Evolutionary conservation across 495 filamentous ascomycete genomes (phyloP).

Genomic region (Hyphodiscus hymeniophilus): DNA sequence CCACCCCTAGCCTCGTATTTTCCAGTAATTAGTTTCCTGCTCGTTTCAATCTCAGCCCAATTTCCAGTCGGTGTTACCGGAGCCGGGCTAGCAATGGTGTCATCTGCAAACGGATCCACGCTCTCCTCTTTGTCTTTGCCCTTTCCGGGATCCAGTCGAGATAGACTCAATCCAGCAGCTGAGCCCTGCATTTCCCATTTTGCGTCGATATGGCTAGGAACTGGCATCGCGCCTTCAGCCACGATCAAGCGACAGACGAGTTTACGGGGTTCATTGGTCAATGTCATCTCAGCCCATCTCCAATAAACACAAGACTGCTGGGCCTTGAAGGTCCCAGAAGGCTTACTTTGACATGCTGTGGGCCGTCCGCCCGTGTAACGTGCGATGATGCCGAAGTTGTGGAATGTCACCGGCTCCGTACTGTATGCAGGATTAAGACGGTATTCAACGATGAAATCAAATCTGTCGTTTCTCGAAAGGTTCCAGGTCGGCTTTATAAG

Average conservation of each 20-base stretch:
- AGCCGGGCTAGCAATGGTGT: conserved; percentile 7
- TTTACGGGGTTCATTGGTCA: conserved; percentile 50
- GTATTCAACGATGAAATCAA: conserved; percentile 78
- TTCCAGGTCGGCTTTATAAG: conserved; percentile 77
- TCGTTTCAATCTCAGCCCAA: conserved; percentile 68
- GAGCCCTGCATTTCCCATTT: conserved; percentile 52
- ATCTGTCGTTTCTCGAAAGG: conserved; percentile 65
- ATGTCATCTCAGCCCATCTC: conserved; percentile 71
- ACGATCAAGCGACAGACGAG: conserved; percentile 70
- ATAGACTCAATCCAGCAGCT: conserved; percentile 8
- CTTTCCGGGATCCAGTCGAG: conserved; percentile 17
- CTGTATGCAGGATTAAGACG: conserved; percentile 67
- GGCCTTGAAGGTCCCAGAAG: conserved; percentile 70
- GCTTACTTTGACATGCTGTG: conserved; percentile 62
- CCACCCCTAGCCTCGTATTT: conserved; percentile 69
- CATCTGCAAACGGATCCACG: conserved; percentile 24
- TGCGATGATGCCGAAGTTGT: conserved; percentile 75
- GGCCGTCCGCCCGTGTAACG: conserved; percentile 63
- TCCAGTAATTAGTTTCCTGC: conserved; percentile 68
- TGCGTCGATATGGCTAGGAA: conserved; percentile 69
- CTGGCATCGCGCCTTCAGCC: conserved; percentile 65
- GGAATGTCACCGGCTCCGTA: conserved; percentile 51
- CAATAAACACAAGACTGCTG: conserved; percentile 85
- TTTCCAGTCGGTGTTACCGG: conserved; percentile 33
- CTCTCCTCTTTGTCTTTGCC: conserved; percentile 21